These are phyloP conservation scores for Lipomyces sp. DNA, from an alignment of 805 yeast genomes.

Conservation along the genomic window DNA sequence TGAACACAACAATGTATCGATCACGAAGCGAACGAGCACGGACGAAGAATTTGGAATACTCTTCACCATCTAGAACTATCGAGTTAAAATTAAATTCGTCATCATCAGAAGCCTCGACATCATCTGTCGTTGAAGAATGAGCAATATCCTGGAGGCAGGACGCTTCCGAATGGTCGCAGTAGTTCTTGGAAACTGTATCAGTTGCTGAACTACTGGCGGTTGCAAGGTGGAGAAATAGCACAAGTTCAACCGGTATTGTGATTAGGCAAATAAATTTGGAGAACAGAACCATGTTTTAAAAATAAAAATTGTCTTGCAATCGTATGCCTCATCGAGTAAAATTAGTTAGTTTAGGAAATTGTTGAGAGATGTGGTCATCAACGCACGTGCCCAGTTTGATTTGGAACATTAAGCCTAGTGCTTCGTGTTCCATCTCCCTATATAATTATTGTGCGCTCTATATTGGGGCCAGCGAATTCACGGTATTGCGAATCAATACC, in stretches of 20 bases:
- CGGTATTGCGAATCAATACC: too few relatives aligned
- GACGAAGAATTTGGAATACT: conserved; percentile 5
- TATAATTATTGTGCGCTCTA: too few relatives aligned
- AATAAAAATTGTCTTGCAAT: neutral
- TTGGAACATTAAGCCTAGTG: too few relatives aligned
- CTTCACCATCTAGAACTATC: conserved; percentile 1
- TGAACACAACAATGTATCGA: conserved; percentile 25
- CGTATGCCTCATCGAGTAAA: too few relatives aligned
- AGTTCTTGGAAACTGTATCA: neutral
- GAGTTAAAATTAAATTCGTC: neutral
- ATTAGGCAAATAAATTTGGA: neutral
- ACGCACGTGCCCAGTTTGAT: too few relatives aligned
- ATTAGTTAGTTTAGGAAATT: too few relatives aligned
- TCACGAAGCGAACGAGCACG: conserved; percentile 16
- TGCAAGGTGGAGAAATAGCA: neutral
- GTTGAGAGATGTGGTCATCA: too few relatives aligned
- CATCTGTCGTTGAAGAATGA: neutral
- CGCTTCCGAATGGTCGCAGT: neutral
- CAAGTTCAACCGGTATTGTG: neutral
- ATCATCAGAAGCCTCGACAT: neutral
- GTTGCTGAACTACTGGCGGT: neutral
- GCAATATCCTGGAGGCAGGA: neutral
- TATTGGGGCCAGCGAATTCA: too few relatives aligned
- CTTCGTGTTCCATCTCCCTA: too few relatives aligned
- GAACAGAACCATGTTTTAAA: neutral